Evolutionary conservation across 2,329 filamentous ascomycete species (phyloP), one percentile per base, ranked within the genome.

Genomic region (Emmonsia crescens): DNA sequence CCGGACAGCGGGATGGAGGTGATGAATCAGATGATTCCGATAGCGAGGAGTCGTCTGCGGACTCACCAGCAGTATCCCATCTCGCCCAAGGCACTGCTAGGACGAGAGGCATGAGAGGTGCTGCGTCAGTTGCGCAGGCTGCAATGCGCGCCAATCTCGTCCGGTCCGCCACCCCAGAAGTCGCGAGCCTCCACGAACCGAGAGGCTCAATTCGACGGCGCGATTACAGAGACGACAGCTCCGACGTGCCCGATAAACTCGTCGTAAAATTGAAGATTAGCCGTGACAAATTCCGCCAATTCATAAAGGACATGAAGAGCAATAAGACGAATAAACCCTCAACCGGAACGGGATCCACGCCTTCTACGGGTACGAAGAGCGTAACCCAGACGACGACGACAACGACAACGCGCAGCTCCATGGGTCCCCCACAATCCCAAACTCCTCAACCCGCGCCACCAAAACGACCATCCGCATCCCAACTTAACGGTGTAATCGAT

Each of bases 1-100:
- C 77, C 46, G 80, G 83, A 55, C 83, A 87, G 65, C 77, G 77
- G 36, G 84, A 86, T 65, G 80, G 77, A 16, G 78, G 78, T 46
- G 89, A 89, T 62, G 89, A 94, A 61, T 95, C 91, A 0, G 93
- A 96, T 60, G 93, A 94, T 0, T 90, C 93, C 57, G 91, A 96
- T 33, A 96, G 90, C 71, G 93, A 96, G 61, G 90, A 95, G 62
- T 96, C 91, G 0, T 85, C 82, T 0, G 85, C 88, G 21, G 92
- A 95, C 63, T 96, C 92, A n/a, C 91, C 91, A 2, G 89, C 88
- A 1, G 82, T 88, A 46, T 85, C 88, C 6, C 84, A 89, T 65
- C 77, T 91, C 54, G 70, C 75, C 57, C 80, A 80, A 66, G 91
- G 90, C 54, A 96, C 92, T 1, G 87, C 91, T 44, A 84, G 93